A percentile compares a stretch with the other conserved stretches of the same genome.
Conservation (phyloP, 2,329 filamentous ascomycete genomes). For the Xylariaceae sp. region DNA sequence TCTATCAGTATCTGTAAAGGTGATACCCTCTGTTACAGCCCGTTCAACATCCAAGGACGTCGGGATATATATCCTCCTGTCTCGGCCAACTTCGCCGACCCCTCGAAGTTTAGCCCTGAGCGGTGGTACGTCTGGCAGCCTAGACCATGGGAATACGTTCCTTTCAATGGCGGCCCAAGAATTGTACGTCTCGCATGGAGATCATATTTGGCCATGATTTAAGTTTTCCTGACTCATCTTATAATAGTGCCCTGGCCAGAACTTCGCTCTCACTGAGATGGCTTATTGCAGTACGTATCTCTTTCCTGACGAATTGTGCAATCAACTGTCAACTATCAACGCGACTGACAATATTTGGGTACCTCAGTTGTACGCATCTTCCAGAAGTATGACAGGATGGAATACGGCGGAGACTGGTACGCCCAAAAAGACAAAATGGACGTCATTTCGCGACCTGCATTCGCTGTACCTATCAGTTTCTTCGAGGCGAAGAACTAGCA, state of each 20-base stretch:
- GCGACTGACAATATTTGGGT: background rate
- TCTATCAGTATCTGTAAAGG: constrained; percentile 16
- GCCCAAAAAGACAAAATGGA: constrained; percentile 15
- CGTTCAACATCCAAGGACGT: constrained; percentile 13
- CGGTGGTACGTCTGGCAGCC: constrained; percentile 35
- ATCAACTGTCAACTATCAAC: background rate
- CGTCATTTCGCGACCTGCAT: constrained; percentile 13
- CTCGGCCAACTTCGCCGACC: constrained; percentile 17
- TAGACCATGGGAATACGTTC: constrained; percentile 46
- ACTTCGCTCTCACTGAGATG: constrained; percentile 21
- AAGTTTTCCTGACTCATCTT: constrained; percentile 2
- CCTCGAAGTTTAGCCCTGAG: constrained; percentile 18
- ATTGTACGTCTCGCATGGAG: constrained; percentile 28
- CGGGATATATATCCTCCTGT: constrained; percentile 17
- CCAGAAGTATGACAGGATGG: constrained; percentile 18
- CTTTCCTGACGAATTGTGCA: no score
- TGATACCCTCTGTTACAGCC: constrained; percentile 12
- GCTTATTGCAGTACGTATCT: constrained; percentile 14
- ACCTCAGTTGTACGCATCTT: constrained; percentile 18
- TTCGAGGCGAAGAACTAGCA: constrained; percentile 3
- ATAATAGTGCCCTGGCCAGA: constrained; percentile 18
- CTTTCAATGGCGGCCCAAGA: constrained; percentile 53
- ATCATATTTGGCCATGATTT: background rate
- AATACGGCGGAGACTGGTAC: constrained; percentile 20
- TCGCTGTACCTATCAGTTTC: constrained; percentile 17